Base-by-base conservation (phyloP, 2,329 filamentous ascomycete genomes). In the Aureobasidium lini region DNA sequence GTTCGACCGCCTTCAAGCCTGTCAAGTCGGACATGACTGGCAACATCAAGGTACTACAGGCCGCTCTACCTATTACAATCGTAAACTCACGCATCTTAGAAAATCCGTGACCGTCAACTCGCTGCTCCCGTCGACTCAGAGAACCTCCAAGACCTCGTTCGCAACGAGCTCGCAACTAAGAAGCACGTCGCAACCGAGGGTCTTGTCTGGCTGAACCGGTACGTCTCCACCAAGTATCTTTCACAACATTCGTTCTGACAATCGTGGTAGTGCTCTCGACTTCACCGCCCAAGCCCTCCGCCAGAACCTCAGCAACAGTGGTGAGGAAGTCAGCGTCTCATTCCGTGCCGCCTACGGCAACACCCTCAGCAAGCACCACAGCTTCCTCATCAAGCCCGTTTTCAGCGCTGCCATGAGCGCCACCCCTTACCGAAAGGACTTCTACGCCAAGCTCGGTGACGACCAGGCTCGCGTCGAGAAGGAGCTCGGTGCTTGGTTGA, bases 401-500 rank as follows among this genome's bases (percentile, higher is more conserved):
- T 97, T 97, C 82, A 88, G 82, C 67, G 88, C 91, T 63, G 93
- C 93, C 72, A 96, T 99, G 91, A 84, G 84, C 67, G 92, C 91
- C 16, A 93, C 89, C 66, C 94, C 94, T 1, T 96, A 96, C 81
- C 85, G 93, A 66, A 90, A 89, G 73, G 89, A 93, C 75, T 97
- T 99, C 72, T 97, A 96, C 73, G 76, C 76, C 65, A 96, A 96
- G 83, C 80, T 99, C 44, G 91, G 89, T 39, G 77, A 79, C 18
- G 83, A 89, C 69, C 74, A 81, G 40, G 70, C 69, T 11, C 83
- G 86, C 74, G 86, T 94, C 50, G 67, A 79, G 53, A 70, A 75
- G 59, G 84, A 88, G 69, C 74, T 96, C 68, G 76, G 80, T 66
- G 76, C 78, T 64, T 96, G 93, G 82, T 79, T 97, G 62, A 77